phyloP scores from a whole-genome alignment of 2,329 filamentous ascomycete genomes.

The Leptosphaerulina australis region DNA sequence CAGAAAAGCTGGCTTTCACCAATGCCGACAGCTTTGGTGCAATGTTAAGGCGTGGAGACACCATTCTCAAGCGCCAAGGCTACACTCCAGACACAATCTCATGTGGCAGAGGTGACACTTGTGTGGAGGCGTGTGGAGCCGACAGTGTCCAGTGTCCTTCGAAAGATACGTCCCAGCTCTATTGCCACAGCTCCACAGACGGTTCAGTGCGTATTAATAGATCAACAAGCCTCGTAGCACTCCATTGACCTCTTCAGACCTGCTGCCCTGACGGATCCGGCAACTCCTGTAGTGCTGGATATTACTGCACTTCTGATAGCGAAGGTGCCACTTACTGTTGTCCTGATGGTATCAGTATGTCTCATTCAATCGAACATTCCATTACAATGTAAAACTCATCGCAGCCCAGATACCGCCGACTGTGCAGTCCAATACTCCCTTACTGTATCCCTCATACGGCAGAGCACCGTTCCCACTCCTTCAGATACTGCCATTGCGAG shows the following conservation, averaged over 20 bases:
- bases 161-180: conserved; percentile 51
- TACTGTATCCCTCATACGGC: conserved; percentile 57
- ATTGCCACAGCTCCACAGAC: conserved; percentile 63
- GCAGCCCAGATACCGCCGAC: conserved; percentile 51
- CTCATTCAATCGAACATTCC: neutral
- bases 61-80: conserved; percentile 40
- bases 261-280: conserved; percentile 65
- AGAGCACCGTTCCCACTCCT: conserved; percentile 40
- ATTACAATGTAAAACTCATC: neutral
- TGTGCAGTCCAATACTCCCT: conserved; percentile 61
- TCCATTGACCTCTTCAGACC: conserved; percentile 27
- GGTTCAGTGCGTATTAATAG: conserved; percentile 45
- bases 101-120: conserved; percentile 60
- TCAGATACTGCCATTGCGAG: neutral
- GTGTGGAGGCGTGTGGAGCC: conserved; percentile 62
- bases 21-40: conserved; percentile 47
- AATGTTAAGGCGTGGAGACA: conserved; percentile 50
- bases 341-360: conserved; percentile 55
- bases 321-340: conserved; percentile 64
- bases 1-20: conserved; percentile 37
- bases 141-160: conserved; percentile 59
- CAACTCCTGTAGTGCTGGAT: conserved; percentile 66
- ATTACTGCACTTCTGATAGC: conserved; percentile 66
- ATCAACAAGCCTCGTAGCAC: neutral
- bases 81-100: conserved; percentile 57